Evolutionary conservation across 495 filamentous ascomycete genomes (phyloP), one percentile per base, ranked within the genome.

Genomic region (Trichoderma virens): DNA sequence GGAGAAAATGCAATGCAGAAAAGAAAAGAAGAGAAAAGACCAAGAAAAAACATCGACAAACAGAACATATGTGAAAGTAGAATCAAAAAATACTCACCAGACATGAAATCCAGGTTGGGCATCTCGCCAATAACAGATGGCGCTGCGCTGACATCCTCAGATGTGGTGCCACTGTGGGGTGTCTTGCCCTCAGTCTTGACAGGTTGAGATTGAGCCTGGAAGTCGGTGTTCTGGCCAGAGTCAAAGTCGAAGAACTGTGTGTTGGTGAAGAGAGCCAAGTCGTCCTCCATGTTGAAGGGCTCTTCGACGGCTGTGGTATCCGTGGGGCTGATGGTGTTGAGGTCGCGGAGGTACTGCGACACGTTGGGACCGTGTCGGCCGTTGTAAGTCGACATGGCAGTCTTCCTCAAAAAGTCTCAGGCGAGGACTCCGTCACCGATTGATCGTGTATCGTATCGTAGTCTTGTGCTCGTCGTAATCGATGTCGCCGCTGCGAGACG

Each of bases 161-260:
- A 67, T 3, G 74, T 71, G 7, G 77, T 70, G 13, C 71, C 61
- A 45, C 70, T 66, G 13, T 73, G 68, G 35, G 73, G 72, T 30
- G 72, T 69, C 51, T 67, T 43, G 25, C 60, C 60, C 43, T 73
- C 74, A 2, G 76, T 69, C 69, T 76, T 74, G 47, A 67, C 67
- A 7, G 63, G 38, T 11, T 73, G 67, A 13, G 73, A 70, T 35
- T 75, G 75, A 16, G 73, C 71, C 35, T 75, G 75, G 68, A 74
- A 78, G 65, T 76, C 69, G 43, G 73, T 74, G 67, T 70, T 72
- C 51, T 73, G 72, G 35, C 76, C 71, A 18, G 72, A 70, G 60
- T 97, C 93, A 72, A 91, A 93, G 75, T 97, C 92, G 74, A 90
- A 90, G 81, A 97, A 98, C 64, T 94, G 88, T 60, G 90, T 85